These are phyloP conservation scores for Russula sp. DNA, from an alignment of 768 basidiomycete genomes.

Conservation along the genomic window DNA sequence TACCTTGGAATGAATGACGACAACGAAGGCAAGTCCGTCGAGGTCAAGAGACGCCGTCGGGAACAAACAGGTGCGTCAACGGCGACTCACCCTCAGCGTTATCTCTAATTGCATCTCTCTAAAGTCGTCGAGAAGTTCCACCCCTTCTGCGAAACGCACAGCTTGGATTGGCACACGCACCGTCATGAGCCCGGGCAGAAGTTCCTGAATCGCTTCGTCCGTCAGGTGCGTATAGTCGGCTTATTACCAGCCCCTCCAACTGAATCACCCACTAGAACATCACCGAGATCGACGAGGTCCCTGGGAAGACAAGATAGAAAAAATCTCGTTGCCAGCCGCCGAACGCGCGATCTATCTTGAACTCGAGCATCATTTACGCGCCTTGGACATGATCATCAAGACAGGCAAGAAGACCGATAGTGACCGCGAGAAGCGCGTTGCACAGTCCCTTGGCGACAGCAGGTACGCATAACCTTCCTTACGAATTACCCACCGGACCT, in stretches of 20 bases:
- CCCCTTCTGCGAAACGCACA: slow-evolving; percentile 92
- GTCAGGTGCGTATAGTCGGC: slow-evolving; percentile 52
- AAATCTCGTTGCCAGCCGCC: slow-evolving; percentile 77
- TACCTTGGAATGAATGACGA: slow-evolving; percentile 92
- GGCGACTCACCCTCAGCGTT: background rate
- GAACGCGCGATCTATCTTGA: slow-evolving; percentile 94
- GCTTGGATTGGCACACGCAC: slow-evolving; percentile 86
- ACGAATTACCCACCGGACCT: background rate
- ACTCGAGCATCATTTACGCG: slow-evolving; percentile 86
- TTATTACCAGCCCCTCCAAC: background rate
- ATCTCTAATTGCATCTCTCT: slow-evolving; percentile 1
- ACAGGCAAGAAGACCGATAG: slow-evolving; percentile 62
- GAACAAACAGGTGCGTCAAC: slow-evolving; percentile 70
- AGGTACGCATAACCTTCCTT: slow-evolving; percentile 31
- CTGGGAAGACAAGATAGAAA: slow-evolving; percentile 55
- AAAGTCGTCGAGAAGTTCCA: slow-evolving; percentile 88
- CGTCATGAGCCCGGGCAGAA: slow-evolving; percentile 76
- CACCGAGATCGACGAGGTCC: slow-evolving; percentile 94
- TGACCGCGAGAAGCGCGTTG: slow-evolving; percentile 84
- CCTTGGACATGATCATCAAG: slow-evolving; percentile 80
- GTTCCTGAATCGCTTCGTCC: slow-evolving; percentile 76
- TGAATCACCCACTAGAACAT: slow-evolving; percentile 55
- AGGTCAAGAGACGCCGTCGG: slow-evolving; percentile 72
- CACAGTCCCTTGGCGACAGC: slow-evolving; percentile 83
- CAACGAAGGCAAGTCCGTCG: slow-evolving; percentile 65